These are phyloP conservation scores for Epichloe aotearoae DNA, from an alignment of 2,329 filamentous ascomycete species.

Conservation along the genomic window DNA sequence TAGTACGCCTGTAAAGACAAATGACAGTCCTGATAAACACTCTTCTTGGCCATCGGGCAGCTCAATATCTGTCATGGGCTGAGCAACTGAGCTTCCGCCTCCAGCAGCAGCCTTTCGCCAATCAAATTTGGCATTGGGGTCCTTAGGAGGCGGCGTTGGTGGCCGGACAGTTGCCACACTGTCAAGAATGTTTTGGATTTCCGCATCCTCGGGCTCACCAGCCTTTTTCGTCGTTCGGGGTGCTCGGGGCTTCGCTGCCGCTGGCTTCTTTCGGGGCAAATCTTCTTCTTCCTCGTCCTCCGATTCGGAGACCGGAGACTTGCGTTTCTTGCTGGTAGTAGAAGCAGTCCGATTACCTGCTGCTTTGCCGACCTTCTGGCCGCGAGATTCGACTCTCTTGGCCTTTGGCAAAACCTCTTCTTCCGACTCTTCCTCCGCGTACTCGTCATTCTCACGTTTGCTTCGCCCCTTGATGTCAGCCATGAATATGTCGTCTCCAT, in stretches of 20 bases:
- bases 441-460: slow-evolving; percentile 61
- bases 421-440: slow-evolving; percentile 61
- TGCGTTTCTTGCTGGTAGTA: slow-evolving; percentile 38
- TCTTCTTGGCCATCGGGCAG: slow-evolving; percentile 76
- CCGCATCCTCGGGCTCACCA: slow-evolving; percentile 52
- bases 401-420: slow-evolving; percentile 51
- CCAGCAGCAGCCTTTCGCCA: slow-evolving; percentile 50
- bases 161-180: slow-evolving; percentile 72
- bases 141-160: slow-evolving; percentile 67
- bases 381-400: slow-evolving; percentile 39
- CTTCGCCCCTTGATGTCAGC: slow-evolving; percentile 53
- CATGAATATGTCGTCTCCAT: slow-evolving; percentile 73
- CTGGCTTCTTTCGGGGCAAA: slow-evolving; percentile 42
- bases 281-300: slow-evolving; percentile 47
- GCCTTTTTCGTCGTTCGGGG: slow-evolving; percentile 50
- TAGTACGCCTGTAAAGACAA: slow-evolving; percentile 90
- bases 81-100: slow-evolving; percentile 44
- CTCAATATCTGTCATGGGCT: slow-evolving; percentile 52
- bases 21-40: slow-evolving; percentile 76
- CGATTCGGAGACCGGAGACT: slow-evolving; percentile 39
- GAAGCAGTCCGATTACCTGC: slow-evolving; percentile 19
- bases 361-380: slow-evolving; percentile 13
- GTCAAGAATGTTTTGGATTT: slow-evolving; percentile 70
- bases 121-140: slow-evolving; percentile 64
- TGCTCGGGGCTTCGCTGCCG: slow-evolving; percentile 44